Conservation (phyloP, 352 stramenopile species). For the Globisporangium okanoganense region DNA sequence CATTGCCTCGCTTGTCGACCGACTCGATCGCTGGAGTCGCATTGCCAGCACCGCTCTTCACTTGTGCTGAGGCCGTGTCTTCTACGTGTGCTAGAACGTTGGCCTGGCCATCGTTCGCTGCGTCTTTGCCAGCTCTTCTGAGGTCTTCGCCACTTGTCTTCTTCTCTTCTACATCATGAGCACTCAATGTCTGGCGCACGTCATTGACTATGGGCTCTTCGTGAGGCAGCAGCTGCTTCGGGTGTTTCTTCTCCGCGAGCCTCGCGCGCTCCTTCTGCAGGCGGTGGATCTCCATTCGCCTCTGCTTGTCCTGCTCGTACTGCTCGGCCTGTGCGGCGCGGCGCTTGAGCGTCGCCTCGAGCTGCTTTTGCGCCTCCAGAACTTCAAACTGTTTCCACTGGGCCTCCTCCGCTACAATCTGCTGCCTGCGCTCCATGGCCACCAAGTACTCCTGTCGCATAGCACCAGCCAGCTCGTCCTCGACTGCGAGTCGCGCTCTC, state of each 20-base stretch:
- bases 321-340: constrained; percentile 53
- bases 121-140: not conserved
- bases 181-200: not conserved
- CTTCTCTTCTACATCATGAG: not conserved
- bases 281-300: constrained; percentile 61
- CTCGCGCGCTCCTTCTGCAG: constrained; percentile 50
- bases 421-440: constrained; percentile 29
- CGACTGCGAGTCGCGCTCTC: constrained; percentile 37
- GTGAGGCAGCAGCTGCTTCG: constrained; percentile 1
- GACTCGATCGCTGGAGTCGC: too few relatives aligned
- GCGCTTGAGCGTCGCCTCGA: constrained; percentile 36
- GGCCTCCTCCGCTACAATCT: constrained; percentile 55
- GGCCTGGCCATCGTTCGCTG: too few relatives aligned
- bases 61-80: too few relatives aligned
- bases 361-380: constrained; percentile 42
- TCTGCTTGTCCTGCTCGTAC: constrained; percentile 61
- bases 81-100: too few relatives aligned
- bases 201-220: not conserved
- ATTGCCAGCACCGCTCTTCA: too few relatives aligned
- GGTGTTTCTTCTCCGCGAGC: constrained; percentile 20
- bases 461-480: constrained; percentile 34
- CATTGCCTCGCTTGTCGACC: too few relatives aligned
- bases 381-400: constrained; percentile 61
- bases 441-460: constrained; percentile 35
- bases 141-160: not conserved